Evolutionary conservation across 768 basidiomycete species (phyloP), one percentile per base, ranked within the genome.

Genomic region (Hygrophorus russula): DNA sequence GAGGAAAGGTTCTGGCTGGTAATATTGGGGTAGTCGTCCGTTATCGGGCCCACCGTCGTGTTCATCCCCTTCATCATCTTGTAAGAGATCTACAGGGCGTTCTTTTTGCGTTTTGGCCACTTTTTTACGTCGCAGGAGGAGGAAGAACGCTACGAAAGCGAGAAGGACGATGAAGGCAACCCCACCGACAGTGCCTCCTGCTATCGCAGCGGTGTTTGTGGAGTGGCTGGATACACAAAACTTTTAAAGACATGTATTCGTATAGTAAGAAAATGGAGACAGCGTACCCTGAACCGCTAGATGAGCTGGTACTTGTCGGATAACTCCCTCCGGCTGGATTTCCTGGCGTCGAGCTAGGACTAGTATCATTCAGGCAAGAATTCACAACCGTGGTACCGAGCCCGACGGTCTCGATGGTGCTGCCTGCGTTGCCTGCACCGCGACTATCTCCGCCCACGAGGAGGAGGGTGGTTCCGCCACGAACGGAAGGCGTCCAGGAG

Each of bases 281-380:
- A 24, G 28, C 34, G 20, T n/a, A 42, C 39, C 45, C 44, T 20
- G 58, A 49, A 10, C 51, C 48, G 2, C 59, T 63, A 17, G 62
- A 53, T 5, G 68, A 67, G 33, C 56, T 62, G 14, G 67, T 58
- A 38, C 67, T 69, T 0, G 83, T 86, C 0, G 80, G 73, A 55
- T 81, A 82, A 30, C 65, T 65, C 0, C 82, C 84, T 30, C 86
- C 86, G 15, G 86, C 86, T 5, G 86, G 83, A 43, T 63, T 66
- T 2, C 82, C 85, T 8, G 82, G 71, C 2, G 86, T 90, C 3
- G 86, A 86, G 40, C 80, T 84, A 0, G 86, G 86, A 40, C 83
- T 86, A 11, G 49, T 59, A 35, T 60, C 56, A 34, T 65, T 73
- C 37, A 88, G 55, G 53, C 86, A 90, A 1, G 64, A 69, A 36